A percentile compares a stretch with the other conserved stretches of the same genome.
These are phyloP conservation scores for Boletus albobrunnescens DNA, from an alignment of 1,284 basidiomycete species.

Conservation along the genomic window DNA sequence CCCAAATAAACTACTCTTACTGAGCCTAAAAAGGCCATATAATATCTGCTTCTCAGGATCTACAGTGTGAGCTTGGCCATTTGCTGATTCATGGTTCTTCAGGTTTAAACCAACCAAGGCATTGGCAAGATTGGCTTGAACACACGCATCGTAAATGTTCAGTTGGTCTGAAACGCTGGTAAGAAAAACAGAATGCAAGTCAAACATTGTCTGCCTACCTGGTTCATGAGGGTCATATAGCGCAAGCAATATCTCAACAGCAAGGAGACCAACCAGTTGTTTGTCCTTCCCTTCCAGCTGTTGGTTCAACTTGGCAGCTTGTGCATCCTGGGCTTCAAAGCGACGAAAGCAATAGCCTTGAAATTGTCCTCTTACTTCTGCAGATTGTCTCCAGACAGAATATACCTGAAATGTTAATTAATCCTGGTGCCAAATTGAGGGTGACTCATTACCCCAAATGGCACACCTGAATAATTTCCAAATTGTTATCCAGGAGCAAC, in stretches of 20 bases:
- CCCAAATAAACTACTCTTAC: slow-evolving; percentile 8
- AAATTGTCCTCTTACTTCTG: too few species aligned
- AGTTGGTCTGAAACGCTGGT: slow-evolving; percentile 6
- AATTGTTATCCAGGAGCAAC: too few species aligned
- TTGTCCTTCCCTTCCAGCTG: slow-evolving; percentile 13
- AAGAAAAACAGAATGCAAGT: too few species aligned
- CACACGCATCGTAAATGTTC: neutral
- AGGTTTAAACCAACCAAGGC: slow-evolving; percentile 8
- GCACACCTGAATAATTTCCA: too few species aligned
- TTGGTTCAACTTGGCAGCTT: too few species aligned
- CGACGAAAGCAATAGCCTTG: too few species aligned
- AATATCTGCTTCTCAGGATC: slow-evolving; percentile 7
- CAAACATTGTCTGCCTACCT: slow-evolving; percentile 1
- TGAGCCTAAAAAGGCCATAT: slow-evolving; percentile 17
- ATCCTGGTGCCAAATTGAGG: too few species aligned
- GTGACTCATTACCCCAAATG: too few species aligned
- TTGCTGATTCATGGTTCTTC: neutral
- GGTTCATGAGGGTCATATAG: slow-evolving; percentile 6
- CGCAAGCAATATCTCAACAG: slow-evolving; percentile 18
- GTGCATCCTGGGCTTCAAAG: slow-evolving; percentile 15
- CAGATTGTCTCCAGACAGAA: too few species aligned
- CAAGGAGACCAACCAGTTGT: slow-evolving; percentile 18
- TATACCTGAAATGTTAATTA: too few species aligned
- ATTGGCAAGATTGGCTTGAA: slow-evolving; percentile 19
- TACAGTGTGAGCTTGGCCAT: neutral